Evolutionary conservation across 306 rosid species (phyloP).

Genomic region (Pterocarpus macrocarpus): DNA sequence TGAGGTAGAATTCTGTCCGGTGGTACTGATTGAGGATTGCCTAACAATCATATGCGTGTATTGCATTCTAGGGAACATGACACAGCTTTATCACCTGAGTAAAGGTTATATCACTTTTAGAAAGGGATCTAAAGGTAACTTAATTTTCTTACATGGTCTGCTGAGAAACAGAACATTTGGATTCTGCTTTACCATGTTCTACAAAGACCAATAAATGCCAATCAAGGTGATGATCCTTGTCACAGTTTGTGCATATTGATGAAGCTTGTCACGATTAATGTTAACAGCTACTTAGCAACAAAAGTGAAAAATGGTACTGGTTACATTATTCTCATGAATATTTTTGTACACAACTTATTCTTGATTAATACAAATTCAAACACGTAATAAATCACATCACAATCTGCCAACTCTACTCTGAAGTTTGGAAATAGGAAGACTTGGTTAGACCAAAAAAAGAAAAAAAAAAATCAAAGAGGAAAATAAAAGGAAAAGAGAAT

Average conservation of each 20-base stretch:
- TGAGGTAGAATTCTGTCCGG: neutral
- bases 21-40: neutral
- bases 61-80: neutral
- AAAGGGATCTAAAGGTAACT: neutral
- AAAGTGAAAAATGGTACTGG: no score
- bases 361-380: conserved; percentile 54
- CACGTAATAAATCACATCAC: conserved; percentile 51
- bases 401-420: conserved; percentile 35
- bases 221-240: conserved; percentile 7
- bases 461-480: neutral
- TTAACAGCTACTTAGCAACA: no score
- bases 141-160: neutral
- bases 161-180: conserved; percentile 14
- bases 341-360: conserved; percentile 43
- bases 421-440: conserved; percentile 37
- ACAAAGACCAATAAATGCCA: neutral
- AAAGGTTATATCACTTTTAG: neutral
- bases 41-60: neutral
- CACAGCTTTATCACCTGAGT: neutral
- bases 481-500: neutral
- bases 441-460: conserved; percentile 4
- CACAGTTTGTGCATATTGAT: neutral
- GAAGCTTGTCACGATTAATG: neutral
- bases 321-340: no score
- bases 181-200: neutral